Percentiles rank a stretch among this genome's conserved stretches.
These are phyloP conservation scores for Lichtheimia ramosa DNA, from an alignment of 371 early-diverging fungal genomes.

Conservation along the genomic window DNA sequence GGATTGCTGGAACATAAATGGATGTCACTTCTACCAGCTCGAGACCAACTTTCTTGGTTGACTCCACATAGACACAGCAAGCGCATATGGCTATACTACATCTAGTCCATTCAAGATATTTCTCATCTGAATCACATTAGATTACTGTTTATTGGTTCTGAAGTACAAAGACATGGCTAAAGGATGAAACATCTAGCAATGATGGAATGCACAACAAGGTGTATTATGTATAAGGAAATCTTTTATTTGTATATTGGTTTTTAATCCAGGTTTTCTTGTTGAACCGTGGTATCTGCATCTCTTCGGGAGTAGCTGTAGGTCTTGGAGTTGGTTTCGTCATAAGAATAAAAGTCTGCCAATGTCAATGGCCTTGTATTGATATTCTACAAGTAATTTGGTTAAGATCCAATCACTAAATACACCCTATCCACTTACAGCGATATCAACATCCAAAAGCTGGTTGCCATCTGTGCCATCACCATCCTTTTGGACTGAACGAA, in stretches of 20 bases:
- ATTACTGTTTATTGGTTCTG: no score
- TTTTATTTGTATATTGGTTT: not conserved
- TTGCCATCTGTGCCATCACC: constrained; percentile 24
- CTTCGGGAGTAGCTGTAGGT: constrained; percentile 19
- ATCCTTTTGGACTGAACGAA: constrained; percentile 53
- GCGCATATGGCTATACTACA: no score
- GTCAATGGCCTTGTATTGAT: constrained; percentile 60
- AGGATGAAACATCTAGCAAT: no score
- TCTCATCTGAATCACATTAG: no score
- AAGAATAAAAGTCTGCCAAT: constrained; percentile 63
- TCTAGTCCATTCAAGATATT: no score
- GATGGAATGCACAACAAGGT: no score
- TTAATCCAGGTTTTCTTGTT: constrained; percentile 24
- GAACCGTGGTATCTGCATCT: constrained; percentile 3
- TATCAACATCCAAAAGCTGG: constrained; percentile 37
- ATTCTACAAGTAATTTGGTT: constrained; percentile 26
- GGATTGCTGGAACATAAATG: no score
- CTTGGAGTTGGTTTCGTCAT: constrained; percentile 39
- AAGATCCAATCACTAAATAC: not conserved
- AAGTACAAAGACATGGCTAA: no score
- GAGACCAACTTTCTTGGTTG: no score
- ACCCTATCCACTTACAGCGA: constrained; percentile 15
- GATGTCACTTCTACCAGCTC: no score
- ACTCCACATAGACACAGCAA: no score
- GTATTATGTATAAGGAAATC: not conserved